Evolutionary conservation across 441 rosid genomes (phyloP).

Genomic region (Populus hybrid): DNA sequence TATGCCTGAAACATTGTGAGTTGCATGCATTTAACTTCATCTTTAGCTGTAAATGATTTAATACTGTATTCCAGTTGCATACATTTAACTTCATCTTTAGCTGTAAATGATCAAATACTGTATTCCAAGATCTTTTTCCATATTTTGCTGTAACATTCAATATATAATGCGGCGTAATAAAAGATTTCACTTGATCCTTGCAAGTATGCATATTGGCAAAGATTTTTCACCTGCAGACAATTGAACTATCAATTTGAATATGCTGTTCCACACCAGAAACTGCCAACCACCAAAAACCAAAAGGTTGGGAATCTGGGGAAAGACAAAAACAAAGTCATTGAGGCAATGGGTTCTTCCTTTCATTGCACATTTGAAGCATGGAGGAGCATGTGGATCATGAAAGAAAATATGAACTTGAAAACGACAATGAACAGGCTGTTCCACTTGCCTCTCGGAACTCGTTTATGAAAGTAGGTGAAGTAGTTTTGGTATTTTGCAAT

Average conservation of each 20-base stretch:
- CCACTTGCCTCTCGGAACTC: neutral
- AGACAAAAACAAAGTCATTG: neutral
- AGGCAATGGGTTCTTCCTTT: neutral
- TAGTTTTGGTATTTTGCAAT: neutral
- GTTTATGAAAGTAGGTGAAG: neutral
- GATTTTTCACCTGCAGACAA: neutral
- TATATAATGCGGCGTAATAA: conserved; percentile 23
- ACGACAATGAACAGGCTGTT: neutral
- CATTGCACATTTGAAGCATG: neutral
- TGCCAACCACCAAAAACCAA: neutral
- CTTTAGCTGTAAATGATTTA: conserved; percentile 17
- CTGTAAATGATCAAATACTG: conserved; percentile 18
- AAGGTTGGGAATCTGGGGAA: neutral
- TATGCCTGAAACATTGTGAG: conserved; percentile 17
- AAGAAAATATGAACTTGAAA: neutral
- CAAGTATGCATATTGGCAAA: neutral
- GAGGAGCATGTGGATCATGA: neutral
- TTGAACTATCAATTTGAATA: neutral
- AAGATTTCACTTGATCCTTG: neutral
- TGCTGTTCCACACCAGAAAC: neutral
- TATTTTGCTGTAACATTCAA: conserved; percentile 14
- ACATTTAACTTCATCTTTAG: neutral
- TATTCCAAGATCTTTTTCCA: conserved; percentile 13
- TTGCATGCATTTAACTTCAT: neutral
- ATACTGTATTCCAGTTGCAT: conserved; percentile 12